Evolutionary conservation across 148 eudicot species (phyloP).

Genomic region (Dianthus caryophyllus): DNA sequence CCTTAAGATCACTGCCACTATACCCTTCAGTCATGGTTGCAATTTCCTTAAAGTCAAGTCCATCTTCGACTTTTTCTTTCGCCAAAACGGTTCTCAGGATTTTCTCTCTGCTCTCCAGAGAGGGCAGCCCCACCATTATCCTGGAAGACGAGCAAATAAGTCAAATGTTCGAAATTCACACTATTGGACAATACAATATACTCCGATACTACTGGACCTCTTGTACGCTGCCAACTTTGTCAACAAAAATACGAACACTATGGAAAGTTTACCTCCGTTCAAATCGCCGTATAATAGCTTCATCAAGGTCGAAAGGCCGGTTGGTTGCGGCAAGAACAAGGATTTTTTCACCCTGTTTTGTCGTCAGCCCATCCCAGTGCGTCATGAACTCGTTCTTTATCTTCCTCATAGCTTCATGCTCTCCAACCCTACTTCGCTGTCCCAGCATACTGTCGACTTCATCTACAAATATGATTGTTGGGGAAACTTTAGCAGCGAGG

Average conservation of each 20-base stretch:
- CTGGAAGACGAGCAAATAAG: slow-evolving; percentile 28
- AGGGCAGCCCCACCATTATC: slow-evolving; percentile 83
- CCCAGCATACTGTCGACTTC: slow-evolving; percentile 99
- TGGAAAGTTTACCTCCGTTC: slow-evolving; percentile 64
- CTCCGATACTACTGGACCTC: neutral
- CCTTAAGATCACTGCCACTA: slow-evolving; percentile 91
- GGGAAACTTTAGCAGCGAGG: slow-evolving; percentile 88
- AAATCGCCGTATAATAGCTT: slow-evolving; percentile 95
- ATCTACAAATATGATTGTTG: slow-evolving; percentile 89
- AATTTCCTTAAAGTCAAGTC: slow-evolving; percentile 57
- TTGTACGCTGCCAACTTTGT: neutral
- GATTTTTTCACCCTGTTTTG: slow-evolving; percentile 71
- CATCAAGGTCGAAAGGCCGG: slow-evolving; percentile 96
- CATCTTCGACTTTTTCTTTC: slow-evolving; percentile 70
- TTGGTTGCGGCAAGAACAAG: slow-evolving; percentile 97
- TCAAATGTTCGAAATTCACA: neutral
- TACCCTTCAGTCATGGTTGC: slow-evolving; percentile 86
- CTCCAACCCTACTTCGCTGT: slow-evolving; percentile 71
- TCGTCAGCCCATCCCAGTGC: slow-evolving; percentile 84
- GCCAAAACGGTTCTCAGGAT: slow-evolving; percentile 79
- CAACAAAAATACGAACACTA: neutral
- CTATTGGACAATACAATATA: neutral
- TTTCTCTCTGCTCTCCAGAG: slow-evolving; percentile 67
- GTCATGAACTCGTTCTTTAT: slow-evolving; percentile 96
- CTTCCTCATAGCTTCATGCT: slow-evolving; percentile 97